Evolutionary conservation across 2,329 filamentous ascomycete species (phyloP).

Genomic region (Capronia americana): DNA sequence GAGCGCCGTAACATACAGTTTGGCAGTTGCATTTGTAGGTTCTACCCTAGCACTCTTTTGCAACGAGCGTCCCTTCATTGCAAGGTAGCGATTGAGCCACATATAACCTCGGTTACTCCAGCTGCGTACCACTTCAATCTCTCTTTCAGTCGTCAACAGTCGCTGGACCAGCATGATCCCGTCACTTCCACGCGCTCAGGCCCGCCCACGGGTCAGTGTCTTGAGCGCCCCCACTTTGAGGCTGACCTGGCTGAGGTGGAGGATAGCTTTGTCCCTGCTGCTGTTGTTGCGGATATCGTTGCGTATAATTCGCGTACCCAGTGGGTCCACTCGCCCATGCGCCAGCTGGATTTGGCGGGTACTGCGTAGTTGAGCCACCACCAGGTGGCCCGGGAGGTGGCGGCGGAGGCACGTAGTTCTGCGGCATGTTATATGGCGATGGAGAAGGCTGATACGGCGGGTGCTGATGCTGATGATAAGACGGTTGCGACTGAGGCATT

Average conservation of each 20-base stretch:
- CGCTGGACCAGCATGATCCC: background rate
- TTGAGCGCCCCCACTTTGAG: slow-evolving; percentile 17
- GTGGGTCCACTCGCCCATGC: slow-evolving; percentile 57
- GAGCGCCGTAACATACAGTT: background rate
- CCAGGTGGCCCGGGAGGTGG: slow-evolving; percentile 68
- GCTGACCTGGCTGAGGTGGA: slow-evolving; percentile 19
- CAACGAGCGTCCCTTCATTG: background rate
- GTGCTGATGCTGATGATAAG: slow-evolving; percentile 48
- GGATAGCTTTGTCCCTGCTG: slow-evolving; percentile 43
- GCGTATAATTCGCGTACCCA: slow-evolving; percentile 57
- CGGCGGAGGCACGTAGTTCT: slow-evolving; percentile 71
- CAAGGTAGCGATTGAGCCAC: background rate
- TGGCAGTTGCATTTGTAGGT: background rate
- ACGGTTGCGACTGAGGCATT: slow-evolving; percentile 43
- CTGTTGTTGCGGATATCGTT: slow-evolving; percentile 48
- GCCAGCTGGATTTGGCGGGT: slow-evolving; percentile 47
- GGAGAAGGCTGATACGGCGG: slow-evolving; percentile 49
- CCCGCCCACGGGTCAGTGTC: slow-evolving; percentile 71
- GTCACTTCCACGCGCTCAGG: slow-evolving; percentile 70
- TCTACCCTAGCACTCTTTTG: background rate
- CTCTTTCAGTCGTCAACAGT: background rate
- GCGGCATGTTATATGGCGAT: slow-evolving; percentile 58
- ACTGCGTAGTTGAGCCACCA: slow-evolving; percentile 60
- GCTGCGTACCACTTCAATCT: background rate
- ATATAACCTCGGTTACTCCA: background rate